These are phyloP conservation scores for Hyaloscypha variabilis DNA, from an alignment of 495 filamentous ascomycete species.

Conservation along the genomic window DNA sequence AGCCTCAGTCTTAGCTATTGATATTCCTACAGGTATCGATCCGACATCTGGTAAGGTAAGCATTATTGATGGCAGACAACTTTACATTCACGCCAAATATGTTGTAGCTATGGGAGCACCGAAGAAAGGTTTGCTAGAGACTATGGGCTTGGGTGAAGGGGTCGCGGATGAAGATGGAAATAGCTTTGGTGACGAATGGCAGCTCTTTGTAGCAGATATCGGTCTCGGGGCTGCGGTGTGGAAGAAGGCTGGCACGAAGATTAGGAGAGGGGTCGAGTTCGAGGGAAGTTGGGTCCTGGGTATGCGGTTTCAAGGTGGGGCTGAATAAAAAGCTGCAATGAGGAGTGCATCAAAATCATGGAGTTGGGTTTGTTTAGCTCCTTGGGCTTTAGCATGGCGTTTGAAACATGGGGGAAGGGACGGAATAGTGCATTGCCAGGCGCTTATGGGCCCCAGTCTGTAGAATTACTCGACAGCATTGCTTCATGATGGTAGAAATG, in stretches of 20 bases:
- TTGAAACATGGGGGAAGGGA: neutral
- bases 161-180: conserved; percentile 40
- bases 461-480: neutral
- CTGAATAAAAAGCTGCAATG: neutral
- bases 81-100: conserved; percentile 74
- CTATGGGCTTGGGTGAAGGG: conserved; percentile 62
- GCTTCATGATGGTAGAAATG: neutral
- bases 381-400: conserved; percentile 7
- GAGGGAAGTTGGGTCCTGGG: conserved; percentile 80
- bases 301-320: conserved; percentile 48
- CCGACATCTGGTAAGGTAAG: conserved; percentile 68
- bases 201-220: conserved; percentile 80
- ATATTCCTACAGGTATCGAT: conserved; percentile 85
- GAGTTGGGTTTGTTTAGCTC: neutral
- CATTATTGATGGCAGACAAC: conserved; percentile 63
- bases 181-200: conserved; percentile 57
- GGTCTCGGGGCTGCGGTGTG: conserved; percentile 81
- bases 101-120: conserved; percentile 85
- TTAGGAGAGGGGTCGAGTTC: conserved; percentile 82
- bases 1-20: conserved; percentile 76
- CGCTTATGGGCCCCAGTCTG: neutral
- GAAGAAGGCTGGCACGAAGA: conserved; percentile 81
- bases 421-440: neutral
- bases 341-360: neutral
- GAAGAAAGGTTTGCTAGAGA: conserved; percentile 77